Percentiles rank a stretch among this genome's conserved stretches.
Conservation (phyloP, 2,329 filamentous ascomycete species). For the Apiospora aurea region DNA sequence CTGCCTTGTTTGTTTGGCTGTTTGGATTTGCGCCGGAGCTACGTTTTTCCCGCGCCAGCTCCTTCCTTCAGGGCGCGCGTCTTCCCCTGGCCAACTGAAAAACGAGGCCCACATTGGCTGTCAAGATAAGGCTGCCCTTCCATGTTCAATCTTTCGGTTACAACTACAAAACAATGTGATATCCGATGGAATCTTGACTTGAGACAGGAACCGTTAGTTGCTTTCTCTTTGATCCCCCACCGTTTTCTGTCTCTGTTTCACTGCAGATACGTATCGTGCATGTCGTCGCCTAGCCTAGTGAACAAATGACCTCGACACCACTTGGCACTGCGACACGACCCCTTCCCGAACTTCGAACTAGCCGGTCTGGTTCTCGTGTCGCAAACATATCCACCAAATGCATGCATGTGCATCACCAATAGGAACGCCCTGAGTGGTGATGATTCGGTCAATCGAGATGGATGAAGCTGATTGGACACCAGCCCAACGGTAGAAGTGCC, state of each 20-base stretch:
- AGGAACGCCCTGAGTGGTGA: not conserved
- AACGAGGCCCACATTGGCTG: not conserved
- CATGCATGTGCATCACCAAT: not conserved
- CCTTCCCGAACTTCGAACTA: not conserved
- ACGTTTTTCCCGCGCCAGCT: constrained; percentile 18
- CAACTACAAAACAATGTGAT: not conserved
- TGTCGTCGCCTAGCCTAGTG: not conserved
- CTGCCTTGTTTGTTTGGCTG: not conserved
- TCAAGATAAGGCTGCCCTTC: not conserved
- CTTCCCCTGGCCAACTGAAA: not conserved
- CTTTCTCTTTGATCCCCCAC: not conserved
- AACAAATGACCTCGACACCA: not conserved
- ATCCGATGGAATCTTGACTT: not conserved
- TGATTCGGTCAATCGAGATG: constrained; percentile 1
- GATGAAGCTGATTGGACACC: not conserved
- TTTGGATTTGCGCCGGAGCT: constrained; percentile 11
- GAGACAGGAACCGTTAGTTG: not conserved
- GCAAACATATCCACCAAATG: not conserved
- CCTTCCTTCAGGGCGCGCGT: not conserved
- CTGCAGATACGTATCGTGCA: not conserved
- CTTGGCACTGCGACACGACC: not conserved
- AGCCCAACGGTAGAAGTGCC: not conserved
- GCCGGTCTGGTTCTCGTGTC: not conserved
- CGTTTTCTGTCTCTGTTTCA: not conserved
- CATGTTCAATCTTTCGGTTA: not conserved